Base-by-base conservation (phyloP, 1,139 yeast genomes). In the Pneumocystis carinii region DNA sequence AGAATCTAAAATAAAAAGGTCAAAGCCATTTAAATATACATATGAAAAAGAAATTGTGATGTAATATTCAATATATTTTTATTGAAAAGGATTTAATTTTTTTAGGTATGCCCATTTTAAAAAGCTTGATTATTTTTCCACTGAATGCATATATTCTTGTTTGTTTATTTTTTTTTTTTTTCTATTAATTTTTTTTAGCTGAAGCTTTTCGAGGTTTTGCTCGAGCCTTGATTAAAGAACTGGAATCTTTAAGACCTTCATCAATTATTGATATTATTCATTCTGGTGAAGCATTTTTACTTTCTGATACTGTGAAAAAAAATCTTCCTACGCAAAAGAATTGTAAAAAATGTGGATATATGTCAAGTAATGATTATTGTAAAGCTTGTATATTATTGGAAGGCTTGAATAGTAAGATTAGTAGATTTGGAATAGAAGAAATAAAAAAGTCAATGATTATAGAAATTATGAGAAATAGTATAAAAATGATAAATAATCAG, bases 201-300 rank as follows among this genome's bases (percentile, higher is more conserved):
- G 98, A 94, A 73, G 97, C 99, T 0, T 94, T 94, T 72, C 78
- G 99, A 69, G 98, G 99, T 12, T 94, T 98, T 0, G 97, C 98
- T 0, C 81, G 99, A 70, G 92, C 90, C 65, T 78, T 92, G 55
- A 83, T 94, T 77, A 92, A 92, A 73, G 87, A 90, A 66, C 76
- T 94, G 64, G 98, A 92, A 71, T 83, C 95, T 1, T 84, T 90
- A 1, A 79, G 97, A 69, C 97, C 98, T 4, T 85, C 95, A 37
- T 87, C 97, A 71, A 92, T 94, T 65, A 83, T 92, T 74, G 98
- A 94, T 75, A 88, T 92, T 64, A 94, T 94, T 58, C 86, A 87
- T 69, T 87, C 96, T 69, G 98, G 99, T 56, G 98, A 94, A 73
- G 86, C 85, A 68, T 82, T 92, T 69, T 84, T 62, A 41, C 58